Evolutionary conservation across 768 basidiomycete species (phyloP).

Genomic region (Rhodotorula babjevae): DNA sequence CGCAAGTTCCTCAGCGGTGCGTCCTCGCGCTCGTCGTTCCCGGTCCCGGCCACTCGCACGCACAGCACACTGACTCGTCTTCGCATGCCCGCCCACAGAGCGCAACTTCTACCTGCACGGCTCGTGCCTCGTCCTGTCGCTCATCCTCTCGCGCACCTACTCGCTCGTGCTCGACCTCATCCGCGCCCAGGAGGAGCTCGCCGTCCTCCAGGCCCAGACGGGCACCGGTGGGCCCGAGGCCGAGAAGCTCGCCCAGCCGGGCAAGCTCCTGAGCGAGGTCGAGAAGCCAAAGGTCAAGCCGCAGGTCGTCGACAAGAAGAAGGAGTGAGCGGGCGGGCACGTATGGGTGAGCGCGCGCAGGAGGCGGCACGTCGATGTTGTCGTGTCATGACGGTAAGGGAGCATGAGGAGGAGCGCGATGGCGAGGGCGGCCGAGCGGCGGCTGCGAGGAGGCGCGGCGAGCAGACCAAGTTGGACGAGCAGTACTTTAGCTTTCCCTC

Average conservation of each 20-base stretch:
- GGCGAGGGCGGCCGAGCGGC: no score
- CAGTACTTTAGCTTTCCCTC: no score
- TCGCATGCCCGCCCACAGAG: conserved; percentile 51
- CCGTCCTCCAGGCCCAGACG: conserved; percentile 63
- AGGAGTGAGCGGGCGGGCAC: conserved; percentile 47
- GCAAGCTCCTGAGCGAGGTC: conserved; percentile 66
- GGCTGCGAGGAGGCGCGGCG: no score
- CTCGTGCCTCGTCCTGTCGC: conserved; percentile 89
- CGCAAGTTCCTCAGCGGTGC: conserved; percentile 81
- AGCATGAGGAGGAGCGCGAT: no score
- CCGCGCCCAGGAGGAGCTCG: conserved; percentile 80
- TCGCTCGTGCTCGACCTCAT: conserved; percentile 87
- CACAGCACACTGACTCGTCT: no score
- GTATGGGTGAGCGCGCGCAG: no score
- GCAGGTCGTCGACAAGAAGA: conserved; percentile 59
- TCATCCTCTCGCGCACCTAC: conserved; percentile 88
- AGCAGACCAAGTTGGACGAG: no score
- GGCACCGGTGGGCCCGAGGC: conserved; percentile 57
- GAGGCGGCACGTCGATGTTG: no score
- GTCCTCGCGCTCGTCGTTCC: no score
- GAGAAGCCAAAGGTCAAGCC: conserved; percentile 65
- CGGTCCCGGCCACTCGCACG: no score
- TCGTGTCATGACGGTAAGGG: no score
- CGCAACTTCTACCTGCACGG: conserved; percentile 80
- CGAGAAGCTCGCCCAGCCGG: conserved; percentile 73